Evolutionary conservation across 2,329 filamentous ascomycete genomes (phyloP).

Genomic region (Fusarium heterosporum): DNA sequence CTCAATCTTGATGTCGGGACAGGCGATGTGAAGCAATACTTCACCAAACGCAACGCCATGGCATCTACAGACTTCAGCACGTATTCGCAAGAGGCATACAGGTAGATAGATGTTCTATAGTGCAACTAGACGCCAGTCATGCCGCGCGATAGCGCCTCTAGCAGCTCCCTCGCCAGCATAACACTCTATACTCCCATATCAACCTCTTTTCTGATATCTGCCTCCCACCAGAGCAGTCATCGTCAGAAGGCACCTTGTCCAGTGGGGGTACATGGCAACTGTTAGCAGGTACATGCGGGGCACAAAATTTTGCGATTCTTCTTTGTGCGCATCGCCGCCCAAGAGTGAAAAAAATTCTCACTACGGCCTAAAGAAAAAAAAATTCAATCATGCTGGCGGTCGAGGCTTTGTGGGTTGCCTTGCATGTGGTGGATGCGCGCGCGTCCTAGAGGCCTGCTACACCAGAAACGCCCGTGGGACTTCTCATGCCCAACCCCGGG

Average conservation of each 20-base stretch:
- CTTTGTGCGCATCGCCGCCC: slow-evolving; percentile 30
- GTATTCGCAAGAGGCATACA: neutral
- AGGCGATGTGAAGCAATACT: neutral
- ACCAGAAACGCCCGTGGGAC: slow-evolving; percentile 24
- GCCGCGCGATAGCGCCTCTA: neutral
- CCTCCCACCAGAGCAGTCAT: slow-evolving; percentile 13
- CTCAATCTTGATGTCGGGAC: neutral
- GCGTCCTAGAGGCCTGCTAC: slow-evolving; percentile 29
- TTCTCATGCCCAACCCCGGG: slow-evolving; percentile 44
- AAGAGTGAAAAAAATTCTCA: slow-evolving; percentile 44
- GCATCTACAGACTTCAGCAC: neutral
- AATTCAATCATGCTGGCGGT: slow-evolving; percentile 42
- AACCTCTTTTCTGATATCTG: slow-evolving; percentile 11
- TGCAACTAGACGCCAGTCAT: neutral
- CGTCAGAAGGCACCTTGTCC: slow-evolving; percentile 1
- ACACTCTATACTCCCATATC: slow-evolving; percentile 7
- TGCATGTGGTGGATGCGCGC: slow-evolving; percentile 36
- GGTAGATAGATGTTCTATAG: neutral
- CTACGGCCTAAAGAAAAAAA: slow-evolving; percentile 44
- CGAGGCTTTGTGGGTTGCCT: slow-evolving; percentile 39
- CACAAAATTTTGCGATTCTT: slow-evolving; percentile 27
- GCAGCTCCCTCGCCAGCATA: neutral
- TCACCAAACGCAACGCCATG: neutral
- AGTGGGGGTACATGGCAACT: slow-evolving; percentile 46
- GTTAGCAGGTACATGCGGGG: slow-evolving; percentile 49